Base-by-base conservation (phyloP, 768 basidiomycete genomes). In the Leccinum truebloodii region DNA sequence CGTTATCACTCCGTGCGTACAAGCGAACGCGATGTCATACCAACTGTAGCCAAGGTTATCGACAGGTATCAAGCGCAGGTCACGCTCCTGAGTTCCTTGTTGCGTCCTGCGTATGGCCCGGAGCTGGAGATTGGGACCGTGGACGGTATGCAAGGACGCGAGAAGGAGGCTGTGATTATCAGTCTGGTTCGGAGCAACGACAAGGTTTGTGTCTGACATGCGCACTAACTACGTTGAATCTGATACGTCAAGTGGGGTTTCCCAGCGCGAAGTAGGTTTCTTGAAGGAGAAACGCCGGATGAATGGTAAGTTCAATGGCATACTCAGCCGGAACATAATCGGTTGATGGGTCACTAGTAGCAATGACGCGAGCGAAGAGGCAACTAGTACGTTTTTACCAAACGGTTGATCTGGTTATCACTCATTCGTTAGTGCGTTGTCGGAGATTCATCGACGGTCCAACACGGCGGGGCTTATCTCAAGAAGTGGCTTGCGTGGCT, bases 81-180 rank as follows among this genome's bases (percentile, higher is more conserved):
- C 4, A 85, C 89, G 3, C 80, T 95, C 1, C 79, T 98, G 41
- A 84, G 92, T 0, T 86, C 89, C 0, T 77, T 94, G 48, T 77
- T 99, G 20, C 85, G 89, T 24, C 86, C 89, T 0, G 71, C 77
- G n/a, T 81, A 90, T 66, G 90, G 89, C 0, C 72, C 79, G 0
- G 77, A 78, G 26, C 81, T 98, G 1, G 95, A 98, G 65, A 93
- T 97, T 49, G 97, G 95, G 1, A 93, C 90, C 0, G 95, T 98
- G 1, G 97, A 98, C 69, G 94, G 95, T 0, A 92, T 98, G 88
- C 97, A 99, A 78, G 96, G 96, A 0, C 85, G 97, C 53, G 96
- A 99, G 73, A 94, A 94, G 65, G 94, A 98, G 57, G 94, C 94
- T 0, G 86, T 98, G 41, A 85, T 98, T 24, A 91, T 99, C 56